phyloP scores from a whole-genome alignment of 192 early-diverging fungal species.

The Spizellomyces punctatus region DNA sequence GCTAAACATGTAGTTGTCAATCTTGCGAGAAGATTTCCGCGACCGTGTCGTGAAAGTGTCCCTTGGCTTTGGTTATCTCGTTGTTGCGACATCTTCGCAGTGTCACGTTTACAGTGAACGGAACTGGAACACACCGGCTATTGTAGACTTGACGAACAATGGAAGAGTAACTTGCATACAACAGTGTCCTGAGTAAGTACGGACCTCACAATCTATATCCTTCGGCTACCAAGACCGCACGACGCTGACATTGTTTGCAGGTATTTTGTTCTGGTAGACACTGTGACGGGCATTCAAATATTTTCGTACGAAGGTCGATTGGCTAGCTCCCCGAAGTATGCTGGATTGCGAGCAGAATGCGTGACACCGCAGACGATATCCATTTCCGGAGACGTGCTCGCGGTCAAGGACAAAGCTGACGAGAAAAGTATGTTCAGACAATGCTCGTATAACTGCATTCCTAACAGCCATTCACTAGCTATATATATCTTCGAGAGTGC shows the following conservation, averaged over 20 bases:
- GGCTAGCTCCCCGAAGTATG: conserved; percentile 54
- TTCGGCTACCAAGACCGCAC: background rate
- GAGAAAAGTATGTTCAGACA: conserved; percentile 45
- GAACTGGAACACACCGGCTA: conserved; percentile 65
- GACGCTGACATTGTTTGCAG: conserved; percentile 25
- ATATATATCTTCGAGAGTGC: conserved; percentile 55
- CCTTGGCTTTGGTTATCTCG: conserved; percentile 50
- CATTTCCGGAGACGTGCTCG: conserved; percentile 52
- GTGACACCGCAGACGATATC: conserved; percentile 52
- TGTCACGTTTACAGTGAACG: conserved; percentile 61
- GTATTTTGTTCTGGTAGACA: conserved; percentile 57
- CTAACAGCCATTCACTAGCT: conserved; percentile 27
- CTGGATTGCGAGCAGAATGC: conserved; percentile 55
- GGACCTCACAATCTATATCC: background rate
- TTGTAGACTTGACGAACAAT: conserved; percentile 56
- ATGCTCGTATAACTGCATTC: background rate
- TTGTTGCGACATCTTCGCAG: conserved; percentile 55
- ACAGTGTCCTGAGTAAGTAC: conserved; percentile 51
- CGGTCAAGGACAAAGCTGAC: conserved; percentile 54
- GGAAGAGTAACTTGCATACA: conserved; percentile 62
- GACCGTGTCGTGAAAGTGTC: conserved; percentile 59
- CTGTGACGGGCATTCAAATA: conserved; percentile 55
- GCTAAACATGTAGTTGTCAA: background rate
- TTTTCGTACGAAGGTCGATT: conserved; percentile 56
- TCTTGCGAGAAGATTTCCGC: conserved; percentile 46